Evolutionary conservation across 768 basidiomycete genomes (phyloP).

Genomic region (Suillus cothurnatus): DNA sequence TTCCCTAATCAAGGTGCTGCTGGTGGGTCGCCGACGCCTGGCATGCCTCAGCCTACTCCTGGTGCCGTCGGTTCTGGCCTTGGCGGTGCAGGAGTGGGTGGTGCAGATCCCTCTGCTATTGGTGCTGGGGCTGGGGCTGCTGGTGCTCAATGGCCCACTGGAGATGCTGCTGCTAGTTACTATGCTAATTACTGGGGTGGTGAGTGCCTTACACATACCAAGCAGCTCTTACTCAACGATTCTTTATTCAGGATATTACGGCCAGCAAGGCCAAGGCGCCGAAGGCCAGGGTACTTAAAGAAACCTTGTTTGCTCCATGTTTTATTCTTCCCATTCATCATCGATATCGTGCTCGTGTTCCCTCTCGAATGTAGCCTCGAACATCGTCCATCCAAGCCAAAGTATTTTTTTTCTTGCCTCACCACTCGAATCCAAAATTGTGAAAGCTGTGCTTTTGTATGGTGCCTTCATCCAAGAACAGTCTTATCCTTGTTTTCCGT

Average conservation of each 20-base stretch:
- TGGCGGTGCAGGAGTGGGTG: constrained; percentile 57
- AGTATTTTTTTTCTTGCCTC: constrained; percentile 26
- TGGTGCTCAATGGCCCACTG: constrained; percentile 77
- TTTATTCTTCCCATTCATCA: constrained; percentile 26
- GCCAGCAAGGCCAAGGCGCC: constrained; percentile 66
- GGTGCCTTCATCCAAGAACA: constrained; percentile 30
- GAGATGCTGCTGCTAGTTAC: constrained; percentile 74
- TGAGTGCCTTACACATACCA: constrained; percentile 37
- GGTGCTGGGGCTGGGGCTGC: constrained; percentile 55
- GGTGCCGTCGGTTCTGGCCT: constrained; percentile 57
- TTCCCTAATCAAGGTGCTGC: constrained; percentile 64
- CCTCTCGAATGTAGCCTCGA: constrained; percentile 37
- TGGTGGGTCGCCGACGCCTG: constrained; percentile 40
- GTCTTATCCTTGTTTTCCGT: constrained; percentile 31
- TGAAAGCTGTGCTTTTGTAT: constrained; percentile 35
- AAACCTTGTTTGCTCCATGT: constrained; percentile 26
- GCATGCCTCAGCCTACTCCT: constrained; percentile 59
- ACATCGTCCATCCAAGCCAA: constrained; percentile 20
- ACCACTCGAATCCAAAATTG: constrained; percentile 34
- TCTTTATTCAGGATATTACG: constrained; percentile 68
- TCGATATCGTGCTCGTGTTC: constrained; percentile 21
- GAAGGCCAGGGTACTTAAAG: constrained; percentile 48
- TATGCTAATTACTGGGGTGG: constrained; percentile 87
- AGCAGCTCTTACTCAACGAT: constrained; percentile 12
- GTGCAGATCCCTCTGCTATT: constrained; percentile 51